Percentiles rank a stretch among this genome's conserved stretches.
phyloP scores from a whole-genome alignment of 306 rosid species.

The Quercus gilva region DNA sequence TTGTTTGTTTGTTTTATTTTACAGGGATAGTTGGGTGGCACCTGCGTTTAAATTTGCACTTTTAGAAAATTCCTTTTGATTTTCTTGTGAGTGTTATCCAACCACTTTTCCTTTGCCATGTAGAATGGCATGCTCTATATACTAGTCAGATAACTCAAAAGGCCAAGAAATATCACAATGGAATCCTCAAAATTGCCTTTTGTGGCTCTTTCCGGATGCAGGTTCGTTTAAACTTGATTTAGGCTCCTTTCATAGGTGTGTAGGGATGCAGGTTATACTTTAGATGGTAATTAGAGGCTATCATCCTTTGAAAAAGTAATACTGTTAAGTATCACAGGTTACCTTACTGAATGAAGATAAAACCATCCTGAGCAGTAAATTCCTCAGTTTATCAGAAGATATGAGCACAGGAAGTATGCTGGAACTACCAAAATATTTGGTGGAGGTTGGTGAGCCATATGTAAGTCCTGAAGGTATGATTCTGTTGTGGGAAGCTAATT shows the following conservation, averaged over 20 bases:
- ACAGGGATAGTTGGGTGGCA: background rate
- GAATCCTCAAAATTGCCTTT: constrained; percentile 24
- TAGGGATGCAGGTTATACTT: background rate
- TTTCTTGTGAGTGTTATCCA: background rate
- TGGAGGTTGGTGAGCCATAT: constrained; percentile 21
- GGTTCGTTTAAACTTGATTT: constrained; percentile 16
- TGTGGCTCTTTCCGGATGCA: constrained; percentile 24
- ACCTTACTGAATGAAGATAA: constrained; percentile 34
- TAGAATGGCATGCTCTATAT: constrained; percentile 37
- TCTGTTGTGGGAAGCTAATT: background rate
- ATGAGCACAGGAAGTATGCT: constrained; percentile 16
- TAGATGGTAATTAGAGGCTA: background rate
- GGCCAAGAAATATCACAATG: constrained; percentile 30
- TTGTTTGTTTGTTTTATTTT: background rate
- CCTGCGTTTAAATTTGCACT: background rate
- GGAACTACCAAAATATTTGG: constrained; percentile 33
- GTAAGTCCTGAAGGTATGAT: constrained; percentile 22
- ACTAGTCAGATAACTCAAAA: constrained; percentile 32
- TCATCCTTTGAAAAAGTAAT: background rate
- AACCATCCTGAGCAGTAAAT: constrained; percentile 24
- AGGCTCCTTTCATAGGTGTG: background rate
- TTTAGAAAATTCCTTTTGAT: background rate
- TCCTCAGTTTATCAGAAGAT: constrained; percentile 19
- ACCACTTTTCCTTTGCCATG: background rate
- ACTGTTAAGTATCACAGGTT: constrained; percentile 15